Percentiles rank a stretch among this genome's conserved stretches.
Conservation (phyloP, 495 filamentous ascomycete species). For the Lasiosphaeria ovina region DNA sequence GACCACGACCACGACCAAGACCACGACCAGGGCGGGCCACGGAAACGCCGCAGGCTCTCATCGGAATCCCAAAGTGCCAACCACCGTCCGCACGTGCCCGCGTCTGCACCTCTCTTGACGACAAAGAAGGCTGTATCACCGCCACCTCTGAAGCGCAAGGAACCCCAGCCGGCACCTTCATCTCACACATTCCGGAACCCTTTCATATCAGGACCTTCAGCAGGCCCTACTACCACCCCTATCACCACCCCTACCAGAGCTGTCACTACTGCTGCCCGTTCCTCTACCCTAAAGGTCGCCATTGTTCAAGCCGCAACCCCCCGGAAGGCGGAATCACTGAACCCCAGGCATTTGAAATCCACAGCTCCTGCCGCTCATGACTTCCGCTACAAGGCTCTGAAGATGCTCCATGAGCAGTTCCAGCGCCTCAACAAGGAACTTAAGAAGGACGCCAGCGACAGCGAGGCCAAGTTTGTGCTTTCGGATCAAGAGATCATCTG, state of each 20-base stretch:
- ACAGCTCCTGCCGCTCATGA: slow-evolving; percentile 65
- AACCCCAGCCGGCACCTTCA: slow-evolving; percentile 7
- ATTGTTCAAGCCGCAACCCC: slow-evolving; percentile 14
- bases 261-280: not conserved
- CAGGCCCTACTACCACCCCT: not conserved
- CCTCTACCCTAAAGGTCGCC: not conserved
- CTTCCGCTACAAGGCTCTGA: slow-evolving; percentile 64
- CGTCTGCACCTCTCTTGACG: slow-evolving; percentile 4
- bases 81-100: not conserved
- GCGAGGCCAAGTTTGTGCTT: slow-evolving; percentile 51
- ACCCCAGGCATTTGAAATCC: slow-evolving; percentile 73
- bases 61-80: slow-evolving; percentile 11
- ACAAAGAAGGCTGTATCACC: slow-evolving; percentile 31
- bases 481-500: slow-evolving; percentile 69
- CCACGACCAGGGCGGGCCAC: slow-evolving; percentile 23
- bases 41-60: slow-evolving; percentile 31
- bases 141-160: slow-evolving; percentile 33
- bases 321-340: slow-evolving; percentile 57
- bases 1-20: not conserved
- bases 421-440: slow-evolving; percentile 65
- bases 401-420: slow-evolving; percentile 72
- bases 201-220: too few species aligned
- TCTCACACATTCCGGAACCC: not conserved
- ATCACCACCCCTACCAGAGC: not conserved
- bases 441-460: slow-evolving; percentile 47